A percentile compares a stretch with the other conserved stretches of the same genome.
Evolutionary conservation across 176 grass and related monocot species (phyloP).

Genomic region (Urochloa ruziziensis): DNA sequence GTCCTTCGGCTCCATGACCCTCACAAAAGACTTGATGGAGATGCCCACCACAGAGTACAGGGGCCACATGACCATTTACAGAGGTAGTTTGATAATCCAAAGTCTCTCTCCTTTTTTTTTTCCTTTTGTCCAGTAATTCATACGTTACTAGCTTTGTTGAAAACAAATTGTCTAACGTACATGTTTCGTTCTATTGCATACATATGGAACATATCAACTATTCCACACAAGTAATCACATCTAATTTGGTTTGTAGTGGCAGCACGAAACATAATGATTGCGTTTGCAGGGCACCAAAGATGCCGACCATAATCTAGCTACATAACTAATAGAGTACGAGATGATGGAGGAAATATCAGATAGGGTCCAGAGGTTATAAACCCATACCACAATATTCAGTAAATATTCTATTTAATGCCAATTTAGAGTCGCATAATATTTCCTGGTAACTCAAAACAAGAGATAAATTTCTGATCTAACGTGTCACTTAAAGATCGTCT

Average conservation of each 20-base stretch:
- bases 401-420: background rate
- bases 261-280: background rate
- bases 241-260: background rate
- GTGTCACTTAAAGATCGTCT: slow-evolving; percentile 46
- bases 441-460: background rate
- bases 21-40: too few relatives aligned
- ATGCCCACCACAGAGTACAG: too few relatives aligned
- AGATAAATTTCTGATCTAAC: background rate
- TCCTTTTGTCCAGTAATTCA: too few relatives aligned
- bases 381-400: background rate
- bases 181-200: too few relatives aligned
- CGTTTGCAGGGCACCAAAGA: background rate
- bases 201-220: too few relatives aligned
- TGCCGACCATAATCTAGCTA: too few relatives aligned
- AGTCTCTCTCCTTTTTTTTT: too few relatives aligned
- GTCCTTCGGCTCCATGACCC: too few relatives aligned
- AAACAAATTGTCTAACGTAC: too few relatives aligned
- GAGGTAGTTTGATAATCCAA: too few relatives aligned
- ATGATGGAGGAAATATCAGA: background rate
- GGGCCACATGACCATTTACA: background rate
- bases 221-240: too few relatives aligned
- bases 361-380: background rate
- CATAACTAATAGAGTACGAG: background rate
- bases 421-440: background rate
- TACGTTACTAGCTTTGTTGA: too few relatives aligned